These are phyloP conservation scores for Calonectria honghensis DNA, from an alignment of 2,329 filamentous ascomycete species.

Conservation along the genomic window DNA sequence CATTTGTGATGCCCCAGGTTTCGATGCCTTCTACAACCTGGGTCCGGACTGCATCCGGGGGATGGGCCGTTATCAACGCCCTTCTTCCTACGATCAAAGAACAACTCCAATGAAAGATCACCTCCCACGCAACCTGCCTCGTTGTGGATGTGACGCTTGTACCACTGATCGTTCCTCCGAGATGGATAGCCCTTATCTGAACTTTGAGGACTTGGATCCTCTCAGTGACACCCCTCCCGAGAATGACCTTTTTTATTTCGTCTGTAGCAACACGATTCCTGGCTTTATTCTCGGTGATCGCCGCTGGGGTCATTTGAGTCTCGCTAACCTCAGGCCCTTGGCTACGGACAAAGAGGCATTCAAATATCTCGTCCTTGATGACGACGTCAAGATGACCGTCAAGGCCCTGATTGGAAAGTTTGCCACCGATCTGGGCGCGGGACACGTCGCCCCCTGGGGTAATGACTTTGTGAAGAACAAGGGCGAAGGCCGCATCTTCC, in stretches of 20 bases:
- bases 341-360: constrained; percentile 68
- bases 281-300: constrained; percentile 68
- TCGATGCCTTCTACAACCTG: constrained; percentile 58
- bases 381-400: constrained; percentile 68
- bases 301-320: constrained; percentile 66
- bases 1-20: constrained; percentile 66
- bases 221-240: constrained; percentile 59
- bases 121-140: constrained; percentile 63
- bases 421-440: constrained; percentile 59
- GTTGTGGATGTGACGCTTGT: constrained; percentile 66
- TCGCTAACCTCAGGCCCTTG: constrained; percentile 63
- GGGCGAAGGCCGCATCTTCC: constrained; percentile 69
- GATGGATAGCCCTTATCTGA: constrained; percentile 59
- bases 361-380: constrained; percentile 69
- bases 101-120: constrained; percentile 56
- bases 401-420: constrained; percentile 69
- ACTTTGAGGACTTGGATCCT: constrained; percentile 65
- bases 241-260: constrained; percentile 66
- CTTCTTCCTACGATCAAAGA: constrained; percentile 38
- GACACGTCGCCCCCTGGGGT: constrained; percentile 66
- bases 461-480: constrained; percentile 70
- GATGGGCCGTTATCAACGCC: constrained; percentile 42
- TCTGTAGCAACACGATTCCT: constrained; percentile 65
- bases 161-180: constrained; percentile 44
- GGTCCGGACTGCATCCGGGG: constrained; percentile 51